These are phyloP conservation scores for Trametes coccinea DNA, from an alignment of 768 basidiomycete genomes.

Conservation along the genomic window DNA sequence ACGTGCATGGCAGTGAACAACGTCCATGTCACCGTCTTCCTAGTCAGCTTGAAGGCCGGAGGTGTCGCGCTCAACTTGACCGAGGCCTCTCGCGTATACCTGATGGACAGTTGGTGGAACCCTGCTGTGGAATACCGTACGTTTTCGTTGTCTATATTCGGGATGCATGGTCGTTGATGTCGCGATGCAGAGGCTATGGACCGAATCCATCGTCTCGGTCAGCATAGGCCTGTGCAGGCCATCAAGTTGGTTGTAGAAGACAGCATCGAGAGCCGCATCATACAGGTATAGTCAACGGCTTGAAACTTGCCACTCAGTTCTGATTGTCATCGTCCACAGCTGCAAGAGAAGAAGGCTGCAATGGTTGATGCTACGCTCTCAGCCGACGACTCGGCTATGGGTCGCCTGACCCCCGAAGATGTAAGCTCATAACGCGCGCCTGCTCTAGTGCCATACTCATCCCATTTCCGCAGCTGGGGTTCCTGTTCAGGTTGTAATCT, in stretches of 20 bases:
- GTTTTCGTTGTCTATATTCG: slow-evolving; percentile 30
- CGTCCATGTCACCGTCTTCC: slow-evolving; percentile 94
- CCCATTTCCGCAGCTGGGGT: slow-evolving; percentile 43
- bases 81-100: slow-evolving; percentile 89
- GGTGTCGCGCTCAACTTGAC: slow-evolving; percentile 91
- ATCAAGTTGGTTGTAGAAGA: slow-evolving; percentile 96
- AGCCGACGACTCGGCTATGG: slow-evolving; percentile 89
- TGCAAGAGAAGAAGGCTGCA: slow-evolving; percentile 97
- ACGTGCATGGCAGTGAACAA: slow-evolving; percentile 68
- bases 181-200: slow-evolving; percentile 84
- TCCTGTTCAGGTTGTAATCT: slow-evolving; percentile 56
- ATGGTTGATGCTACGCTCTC: slow-evolving; percentile 91
- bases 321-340: slow-evolving; percentile 35
- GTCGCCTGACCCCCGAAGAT: slow-evolving; percentile 85
- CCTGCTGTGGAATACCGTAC: slow-evolving; percentile 90
- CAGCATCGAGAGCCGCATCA: slow-evolving; percentile 92
- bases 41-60: slow-evolving; percentile 94
- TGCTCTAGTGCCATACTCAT: not conserved
- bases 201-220: slow-evolving; percentile 95
- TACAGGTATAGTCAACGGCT: slow-evolving; percentile 55
- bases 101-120: slow-evolving; percentile 99
- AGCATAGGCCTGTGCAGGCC: slow-evolving; percentile 88
- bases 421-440: slow-evolving; percentile 27
- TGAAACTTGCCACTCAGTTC: not conserved
- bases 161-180: slow-evolving; percentile 3